phyloP scores from a whole-genome alignment of 2,329 filamentous ascomycete genomes.

The Scedosporium apiospermum region DNA sequence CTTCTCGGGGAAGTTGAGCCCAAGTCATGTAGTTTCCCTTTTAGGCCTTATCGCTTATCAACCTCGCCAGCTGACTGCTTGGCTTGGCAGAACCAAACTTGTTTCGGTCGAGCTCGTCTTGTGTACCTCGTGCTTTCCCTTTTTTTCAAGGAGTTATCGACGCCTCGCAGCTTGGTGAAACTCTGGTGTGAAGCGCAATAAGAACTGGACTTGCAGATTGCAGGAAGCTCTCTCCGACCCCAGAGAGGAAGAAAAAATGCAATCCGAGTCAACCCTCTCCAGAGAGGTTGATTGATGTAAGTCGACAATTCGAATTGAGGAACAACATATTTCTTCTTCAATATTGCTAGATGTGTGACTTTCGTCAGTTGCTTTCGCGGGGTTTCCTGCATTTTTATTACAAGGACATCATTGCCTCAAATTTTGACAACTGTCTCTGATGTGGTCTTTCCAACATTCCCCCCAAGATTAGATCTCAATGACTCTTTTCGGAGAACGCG shows the following conservation, averaged over 20 bases:
- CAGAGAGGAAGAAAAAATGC: no score
- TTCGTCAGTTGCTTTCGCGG: no score
- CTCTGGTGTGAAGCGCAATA: not conserved
- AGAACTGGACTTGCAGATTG: slow-evolving; percentile 1
- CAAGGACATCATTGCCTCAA: no score
- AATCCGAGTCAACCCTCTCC: no score
- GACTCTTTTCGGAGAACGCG: not conserved
- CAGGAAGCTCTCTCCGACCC: not conserved
- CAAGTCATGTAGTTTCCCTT: not conserved
- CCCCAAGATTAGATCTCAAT: not conserved
- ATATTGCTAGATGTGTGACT: no score
- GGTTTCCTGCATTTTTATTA: no score
- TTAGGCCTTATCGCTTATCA: not conserved
- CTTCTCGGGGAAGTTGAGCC: not conserved
- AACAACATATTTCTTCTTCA: no score
- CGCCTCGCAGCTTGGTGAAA: not conserved
- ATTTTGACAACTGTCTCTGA: no score
- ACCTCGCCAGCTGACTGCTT: not conserved
- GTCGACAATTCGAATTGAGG: no score
- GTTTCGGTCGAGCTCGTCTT: not conserved
- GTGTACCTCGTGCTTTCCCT: no score
- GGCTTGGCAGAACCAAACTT: not conserved
- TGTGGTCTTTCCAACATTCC: not conserved
- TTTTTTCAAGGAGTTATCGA: not conserved
- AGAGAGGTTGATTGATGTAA: no score